Base-by-base conservation (phyloP, 306 rosid genomes). In the Inga leiocalycina region DNA sequence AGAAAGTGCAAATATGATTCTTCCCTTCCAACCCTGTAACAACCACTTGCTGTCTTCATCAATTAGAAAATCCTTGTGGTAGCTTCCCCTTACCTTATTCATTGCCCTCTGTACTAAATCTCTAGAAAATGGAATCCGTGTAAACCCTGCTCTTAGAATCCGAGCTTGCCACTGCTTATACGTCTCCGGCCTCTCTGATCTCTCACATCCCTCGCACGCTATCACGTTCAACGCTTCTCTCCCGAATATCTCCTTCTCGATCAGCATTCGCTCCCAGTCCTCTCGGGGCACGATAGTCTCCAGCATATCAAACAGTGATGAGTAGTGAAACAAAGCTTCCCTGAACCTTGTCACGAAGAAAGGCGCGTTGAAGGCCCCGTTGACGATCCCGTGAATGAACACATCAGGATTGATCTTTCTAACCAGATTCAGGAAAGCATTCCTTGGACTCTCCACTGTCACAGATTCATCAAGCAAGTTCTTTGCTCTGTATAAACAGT, bases 11-110 rank as follows among this genome's bases (percentile, higher is more conserved):
- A 59, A 97, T 43, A 89, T 75, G 24, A 91, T 97, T 76, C 99
- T 83, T 77, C 99, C 99, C 81, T 97, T 97, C 99, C 99, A 97
- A 80, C 99, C 99, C 86, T 92, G 98, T 84, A 97, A 85, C 82
- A 97, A 35, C 99, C 98, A 97, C 77, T 78, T 83, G 59, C 90
- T 61, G 84, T 91, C 97, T 94, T 97, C 97, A 73, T 97, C 94
- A 32, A 97, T 94, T 57, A 97, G 78, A 84, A 94, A 97, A 82
- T 94, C 99, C 76, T 85, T 89, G 88, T 94, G 99, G 90, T 89
- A 97, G 75, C 79, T 69, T 56, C 86, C 11, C 35, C 78, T 85
- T 45, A 94, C 98, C 85, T 87, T 97, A 30, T 80, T 67, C 61
- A 78, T 71, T 14, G 97, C 97, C 68, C 2, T 84, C 88, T 84